Evolutionary conservation across 129 eudicot species (phyloP), one percentile per base, ranked within the genome.

Genomic region (Artemisia argyi): DNA sequence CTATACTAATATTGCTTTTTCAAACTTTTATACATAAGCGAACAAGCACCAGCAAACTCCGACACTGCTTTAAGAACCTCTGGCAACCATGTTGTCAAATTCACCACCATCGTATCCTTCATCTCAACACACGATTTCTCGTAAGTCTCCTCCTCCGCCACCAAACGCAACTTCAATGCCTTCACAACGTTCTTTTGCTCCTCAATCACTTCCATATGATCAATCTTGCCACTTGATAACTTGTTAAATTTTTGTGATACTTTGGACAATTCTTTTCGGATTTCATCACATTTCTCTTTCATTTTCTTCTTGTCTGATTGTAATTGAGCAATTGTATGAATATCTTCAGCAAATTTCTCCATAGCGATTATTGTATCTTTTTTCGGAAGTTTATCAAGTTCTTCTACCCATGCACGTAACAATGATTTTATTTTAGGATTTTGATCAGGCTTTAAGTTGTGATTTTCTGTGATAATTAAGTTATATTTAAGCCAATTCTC

Each of bases 21-120:
- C 75, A 91, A 85, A 71, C 62, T 60, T 22, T 69, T 66, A 64
- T 86, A 91, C 96, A 82, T 84, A 7, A 65, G 82, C 61, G 90
- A 75, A 75, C 85, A 83, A 72, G 87, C 86, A 74, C 76, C 57
- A 7, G 92, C 74, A 65, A 86, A 88, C 24, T 80, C 84, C 12
- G 66, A 24, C 85, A 86, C 61, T 14, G 84, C 81, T 57, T 64
- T 69, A 52, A 91, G 88, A 48, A 86, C 75, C 73, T 84, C 92
- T 0, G 88, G 90, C 85, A 91, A 76, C 15, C 83, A 80, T 55
- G 82, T 76, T 49, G 32, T 88, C 72, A 88, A 65, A 62, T 78
- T 86, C 65, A 74, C 56, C 66, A 88, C 50, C 22, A 94, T 67
- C 83, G 79, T 87, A 35, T 91, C 88, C 80, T 86, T 86, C 66